These are phyloP conservation scores for Leccinum subrobustum DNA, from an alignment of 1,284 basidiomycete genomes.

Conservation along the genomic window DNA sequence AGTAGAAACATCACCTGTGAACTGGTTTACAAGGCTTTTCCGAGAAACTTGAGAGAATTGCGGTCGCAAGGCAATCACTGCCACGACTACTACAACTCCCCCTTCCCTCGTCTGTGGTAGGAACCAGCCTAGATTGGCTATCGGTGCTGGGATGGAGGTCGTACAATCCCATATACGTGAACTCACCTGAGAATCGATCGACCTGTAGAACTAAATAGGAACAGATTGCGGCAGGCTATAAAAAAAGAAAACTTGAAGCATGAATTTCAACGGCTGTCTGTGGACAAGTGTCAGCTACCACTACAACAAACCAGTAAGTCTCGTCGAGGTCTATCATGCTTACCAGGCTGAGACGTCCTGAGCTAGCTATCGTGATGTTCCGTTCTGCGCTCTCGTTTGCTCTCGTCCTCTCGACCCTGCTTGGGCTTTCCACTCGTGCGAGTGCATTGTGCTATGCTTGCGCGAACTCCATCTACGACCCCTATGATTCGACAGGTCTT, in stretches of 20 bases:
- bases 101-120: background rate
- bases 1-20: background rate
- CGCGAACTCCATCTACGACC: conserved; percentile 10
- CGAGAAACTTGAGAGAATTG: no score
- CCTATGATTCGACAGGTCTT: conserved; percentile 8
- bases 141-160: background rate
- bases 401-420: conserved; percentile 8
- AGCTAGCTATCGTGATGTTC: conserved; percentile 1
- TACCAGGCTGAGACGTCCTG: background rate
- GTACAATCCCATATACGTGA: background rate
- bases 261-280: background rate
- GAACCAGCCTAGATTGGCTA: background rate
- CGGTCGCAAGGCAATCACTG: no score
- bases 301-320: background rate
- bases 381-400: background rate
- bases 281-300: background rate
- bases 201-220: background rate
- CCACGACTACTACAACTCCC: no score
- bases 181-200: background rate
- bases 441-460: conserved; percentile 10
- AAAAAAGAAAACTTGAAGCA: background rate
- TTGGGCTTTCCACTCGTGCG: conserved; percentile 8
- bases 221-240: background rate
- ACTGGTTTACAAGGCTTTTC: no score
- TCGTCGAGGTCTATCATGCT: background rate